Conservation (phyloP, 176 grass and related monocot species). For the Alopecurus myosuroides region DNA sequence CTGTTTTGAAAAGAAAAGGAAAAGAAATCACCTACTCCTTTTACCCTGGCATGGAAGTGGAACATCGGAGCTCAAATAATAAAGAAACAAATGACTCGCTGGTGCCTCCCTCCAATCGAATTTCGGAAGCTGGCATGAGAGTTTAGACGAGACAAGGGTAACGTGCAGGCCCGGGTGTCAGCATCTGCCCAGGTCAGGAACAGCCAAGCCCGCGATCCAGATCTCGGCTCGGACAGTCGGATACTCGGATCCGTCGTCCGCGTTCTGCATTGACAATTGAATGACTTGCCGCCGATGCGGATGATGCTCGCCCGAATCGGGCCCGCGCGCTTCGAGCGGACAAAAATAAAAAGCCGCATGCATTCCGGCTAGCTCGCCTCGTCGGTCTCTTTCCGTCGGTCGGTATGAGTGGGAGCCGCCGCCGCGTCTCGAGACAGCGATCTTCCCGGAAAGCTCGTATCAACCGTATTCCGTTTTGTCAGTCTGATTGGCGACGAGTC, state of each 20-base stretch:
- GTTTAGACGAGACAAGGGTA: background rate
- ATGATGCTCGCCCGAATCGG: background rate
- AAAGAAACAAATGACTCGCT: background rate
- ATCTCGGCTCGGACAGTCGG: background rate
- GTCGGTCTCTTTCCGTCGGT: background rate
- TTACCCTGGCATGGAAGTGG: too few species aligned
- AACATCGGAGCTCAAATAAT: background rate
- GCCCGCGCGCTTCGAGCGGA: background rate
- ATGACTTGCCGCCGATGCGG: background rate
- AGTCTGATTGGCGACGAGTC: too few species aligned
- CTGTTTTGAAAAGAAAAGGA: too few species aligned
- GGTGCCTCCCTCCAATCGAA: background rate
- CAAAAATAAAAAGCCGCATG: background rate
- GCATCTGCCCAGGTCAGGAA: background rate
- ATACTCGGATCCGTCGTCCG: conserved; percentile 11
- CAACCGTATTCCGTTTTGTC: too few species aligned
- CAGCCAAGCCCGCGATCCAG: background rate
- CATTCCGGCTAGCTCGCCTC: background rate
- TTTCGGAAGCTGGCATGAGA: background rate
- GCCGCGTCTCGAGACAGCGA: too few species aligned
- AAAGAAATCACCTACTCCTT: too few species aligned
- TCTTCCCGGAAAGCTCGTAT: too few species aligned
- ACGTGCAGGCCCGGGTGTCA: background rate
- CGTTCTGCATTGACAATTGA: background rate
- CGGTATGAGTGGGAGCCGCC: background rate